phyloP scores from a whole-genome alignment of 1,139 yeast genomes.

The Geotrichum cucujoidarum region DNA sequence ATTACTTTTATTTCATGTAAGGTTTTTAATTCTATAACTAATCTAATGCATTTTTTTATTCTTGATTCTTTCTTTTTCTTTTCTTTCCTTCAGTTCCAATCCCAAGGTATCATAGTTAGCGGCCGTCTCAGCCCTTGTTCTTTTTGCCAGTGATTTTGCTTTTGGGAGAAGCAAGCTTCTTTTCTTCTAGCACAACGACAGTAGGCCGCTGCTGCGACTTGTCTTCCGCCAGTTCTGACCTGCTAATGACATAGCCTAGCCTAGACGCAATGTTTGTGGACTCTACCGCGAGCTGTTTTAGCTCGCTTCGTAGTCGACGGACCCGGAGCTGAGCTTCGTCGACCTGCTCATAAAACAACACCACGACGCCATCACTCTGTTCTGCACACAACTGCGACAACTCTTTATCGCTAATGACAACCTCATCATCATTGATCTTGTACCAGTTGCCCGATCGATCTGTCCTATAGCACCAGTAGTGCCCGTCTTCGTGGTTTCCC shows the following conservation, averaged over 20 bases:
- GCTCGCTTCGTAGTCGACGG: too few relatives aligned
- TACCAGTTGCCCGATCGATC: slow-evolving; percentile 78
- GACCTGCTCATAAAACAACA: slow-evolving; percentile 72
- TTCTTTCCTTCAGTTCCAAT: background rate
- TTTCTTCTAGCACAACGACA: too few relatives aligned
- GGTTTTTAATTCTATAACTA: background rate
- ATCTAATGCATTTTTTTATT: background rate
- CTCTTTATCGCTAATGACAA: slow-evolving; percentile 68
- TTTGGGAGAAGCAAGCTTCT: too few relatives aligned
- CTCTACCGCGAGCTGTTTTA: too few relatives aligned
- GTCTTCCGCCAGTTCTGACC: too few relatives aligned
- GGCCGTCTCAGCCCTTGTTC: too few relatives aligned
- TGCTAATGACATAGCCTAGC: too few relatives aligned
- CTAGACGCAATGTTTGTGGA: too few relatives aligned
- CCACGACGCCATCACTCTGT: slow-evolving; percentile 81
- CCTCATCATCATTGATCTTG: slow-evolving; percentile 88
- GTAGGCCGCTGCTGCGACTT: too few relatives aligned
- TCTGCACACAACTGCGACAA: slow-evolving; percentile 53
- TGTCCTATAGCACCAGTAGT: slow-evolving; percentile 80
- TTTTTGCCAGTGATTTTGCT: too few relatives aligned
- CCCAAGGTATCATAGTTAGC: too few relatives aligned
- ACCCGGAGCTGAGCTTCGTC: background rate
- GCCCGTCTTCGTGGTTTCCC: slow-evolving; percentile 94
- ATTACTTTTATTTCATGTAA: too few relatives aligned
- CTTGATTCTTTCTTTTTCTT: background rate